Percentiles rank a stretch among this genome's conserved stretches.
phyloP scores from a whole-genome alignment of 768 basidiomycete genomes.

The Melanogaster broomeanus region DNA sequence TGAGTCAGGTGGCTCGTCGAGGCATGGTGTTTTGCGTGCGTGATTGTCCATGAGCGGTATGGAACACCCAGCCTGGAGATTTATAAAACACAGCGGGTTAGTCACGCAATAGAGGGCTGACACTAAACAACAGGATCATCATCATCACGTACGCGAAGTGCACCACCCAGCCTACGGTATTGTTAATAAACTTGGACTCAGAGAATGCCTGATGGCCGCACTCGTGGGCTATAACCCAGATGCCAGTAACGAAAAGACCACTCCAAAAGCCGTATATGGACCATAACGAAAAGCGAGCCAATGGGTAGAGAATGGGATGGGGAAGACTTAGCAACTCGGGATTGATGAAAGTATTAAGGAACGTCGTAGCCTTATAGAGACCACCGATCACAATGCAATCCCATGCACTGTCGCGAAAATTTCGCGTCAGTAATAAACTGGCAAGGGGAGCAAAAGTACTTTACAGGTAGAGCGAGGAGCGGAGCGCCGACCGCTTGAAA shows the following conservation, averaged over 20 bases:
- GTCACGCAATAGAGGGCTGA: conserved; percentile 21
- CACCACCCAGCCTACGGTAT: conserved; percentile 88
- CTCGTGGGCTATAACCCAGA: conserved; percentile 95
- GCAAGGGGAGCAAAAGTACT: conserved; percentile 20
- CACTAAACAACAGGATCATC: conserved; percentile 9
- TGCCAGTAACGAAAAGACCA: conserved; percentile 86
- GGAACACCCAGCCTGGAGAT: conserved; percentile 83
- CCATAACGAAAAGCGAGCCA: conserved; percentile 71
- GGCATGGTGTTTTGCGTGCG: conserved; percentile 94
- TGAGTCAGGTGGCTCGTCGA: conserved; percentile 91
- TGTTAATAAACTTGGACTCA: conserved; percentile 88
- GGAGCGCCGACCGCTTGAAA: conserved; percentile 85
- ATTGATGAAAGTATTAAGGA: conserved; percentile 63
- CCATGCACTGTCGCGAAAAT: conserved; percentile 53
- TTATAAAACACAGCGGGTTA: conserved; percentile 11
- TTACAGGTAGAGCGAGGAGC: conserved; percentile 78
- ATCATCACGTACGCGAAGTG: conserved; percentile 80
- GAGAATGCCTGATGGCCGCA: conserved; percentile 98
- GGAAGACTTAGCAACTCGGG: conserved; percentile 56
- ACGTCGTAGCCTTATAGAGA: conserved; percentile 69
- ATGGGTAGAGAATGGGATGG: conserved; percentile 60
- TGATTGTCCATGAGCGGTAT: conserved; percentile 95
- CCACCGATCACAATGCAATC: conserved; percentile 70
- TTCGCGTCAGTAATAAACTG: conserved; percentile 11
- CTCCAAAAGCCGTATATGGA: conserved; percentile 77